Conservation (phyloP, 2,329 filamentous ascomycete species). For the Pseudogymnoascus sp. region DNA sequence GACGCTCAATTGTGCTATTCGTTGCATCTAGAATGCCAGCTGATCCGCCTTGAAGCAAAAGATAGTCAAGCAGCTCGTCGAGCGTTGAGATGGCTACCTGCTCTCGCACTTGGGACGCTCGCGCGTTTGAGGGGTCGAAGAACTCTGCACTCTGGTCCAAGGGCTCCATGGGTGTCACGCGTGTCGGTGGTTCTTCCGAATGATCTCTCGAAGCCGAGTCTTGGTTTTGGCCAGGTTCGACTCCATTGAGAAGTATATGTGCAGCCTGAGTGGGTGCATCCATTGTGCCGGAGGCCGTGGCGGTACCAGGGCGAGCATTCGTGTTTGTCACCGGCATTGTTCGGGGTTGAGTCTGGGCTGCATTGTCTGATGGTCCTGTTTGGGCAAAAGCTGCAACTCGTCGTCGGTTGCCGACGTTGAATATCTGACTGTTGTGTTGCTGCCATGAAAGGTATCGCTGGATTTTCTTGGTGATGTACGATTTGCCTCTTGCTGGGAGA, state of each 20-base stretch:
- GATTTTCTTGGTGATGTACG: conserved; percentile 98
- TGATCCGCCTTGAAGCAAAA: conserved; percentile 72
- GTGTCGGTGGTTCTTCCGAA: background rate
- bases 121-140: conserved; percentile 83
- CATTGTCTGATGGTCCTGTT: background rate
- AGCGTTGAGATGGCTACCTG: conserved; percentile 88
- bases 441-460: conserved; percentile 94
- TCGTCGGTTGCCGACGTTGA: conserved; percentile 91
- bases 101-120: conserved; percentile 75
- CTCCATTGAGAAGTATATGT: conserved; percentile 50
- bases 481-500: conserved; percentile 89
- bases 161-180: conserved; percentile 34
- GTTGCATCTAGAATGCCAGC: conserved; percentile 96
- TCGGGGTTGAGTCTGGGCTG: conserved; percentile 14
- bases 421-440: conserved; percentile 90
- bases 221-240: conserved; percentile 22
- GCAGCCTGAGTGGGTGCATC: conserved; percentile 43
- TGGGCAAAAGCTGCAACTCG: conserved; percentile 64
- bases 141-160: conserved; percentile 89
- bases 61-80: conserved; percentile 85
- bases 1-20: conserved; percentile 84
- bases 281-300: conserved; percentile 20
- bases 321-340: conserved; percentile 21
- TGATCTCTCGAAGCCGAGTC: conserved; percentile 7
- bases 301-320: conserved; percentile 14